Conservation (phyloP, 495 filamentous ascomycete species). For the Durotheca rogersii region DNA sequence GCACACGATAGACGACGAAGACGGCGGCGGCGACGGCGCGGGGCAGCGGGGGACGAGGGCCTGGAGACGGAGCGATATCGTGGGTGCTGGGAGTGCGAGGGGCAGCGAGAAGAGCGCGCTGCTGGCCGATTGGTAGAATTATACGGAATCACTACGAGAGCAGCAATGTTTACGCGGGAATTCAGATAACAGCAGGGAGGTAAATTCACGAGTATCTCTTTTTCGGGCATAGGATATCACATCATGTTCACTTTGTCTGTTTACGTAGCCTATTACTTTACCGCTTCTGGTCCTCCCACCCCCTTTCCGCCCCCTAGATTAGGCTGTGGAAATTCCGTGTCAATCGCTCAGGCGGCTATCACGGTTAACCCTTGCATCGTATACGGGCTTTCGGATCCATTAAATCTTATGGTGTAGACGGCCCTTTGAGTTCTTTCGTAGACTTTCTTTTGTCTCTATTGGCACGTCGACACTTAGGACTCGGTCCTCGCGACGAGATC, state of each 20-base stretch:
- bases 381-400: too few relatives aligned
- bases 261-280: constrained; percentile 21
- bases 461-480: background rate
- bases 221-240: constrained; percentile 21
- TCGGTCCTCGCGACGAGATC: constrained; percentile 51
- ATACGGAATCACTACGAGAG: background rate
- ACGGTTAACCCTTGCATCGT: too few relatives aligned
- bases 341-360: too few relatives aligned
- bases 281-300: too few relatives aligned
- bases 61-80: too few relatives aligned
- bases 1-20: constrained; percentile 56
- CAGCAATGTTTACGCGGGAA: constrained; percentile 8
- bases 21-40: constrained; percentile 3
- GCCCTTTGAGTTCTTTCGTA: too few relatives aligned
- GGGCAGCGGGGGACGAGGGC: constrained; percentile 1
- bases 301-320: too few relatives aligned
- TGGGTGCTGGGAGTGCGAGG: constrained; percentile 2
- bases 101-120: constrained; percentile 26
- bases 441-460: too few relatives aligned
- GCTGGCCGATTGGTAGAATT: constrained; percentile 23
- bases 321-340: too few relatives aligned
- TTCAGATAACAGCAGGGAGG: too few relatives aligned
- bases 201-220: constrained; percentile 1
- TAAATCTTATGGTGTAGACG: too few relatives aligned
- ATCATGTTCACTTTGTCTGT: constrained; percentile 7